Conservation (phyloP, 2,329 filamentous ascomycete species). For the Myrmaecium sp. region DNA sequence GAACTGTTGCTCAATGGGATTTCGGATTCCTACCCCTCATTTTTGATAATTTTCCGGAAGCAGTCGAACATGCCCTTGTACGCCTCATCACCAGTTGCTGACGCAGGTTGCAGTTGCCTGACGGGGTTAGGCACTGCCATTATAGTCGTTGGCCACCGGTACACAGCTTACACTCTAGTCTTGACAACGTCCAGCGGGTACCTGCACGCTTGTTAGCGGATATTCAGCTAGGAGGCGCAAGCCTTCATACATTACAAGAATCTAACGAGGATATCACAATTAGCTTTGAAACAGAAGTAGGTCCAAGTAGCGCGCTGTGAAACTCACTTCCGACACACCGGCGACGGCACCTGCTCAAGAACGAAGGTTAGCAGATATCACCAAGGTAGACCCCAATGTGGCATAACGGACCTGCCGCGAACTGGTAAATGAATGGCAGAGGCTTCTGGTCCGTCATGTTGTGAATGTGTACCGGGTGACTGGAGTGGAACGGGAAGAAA, state of each 20-base stretch:
- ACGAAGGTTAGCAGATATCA: conserved; percentile 14
- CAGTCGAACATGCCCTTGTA: conserved; percentile 98
- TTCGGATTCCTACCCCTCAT: conserved; percentile 60
- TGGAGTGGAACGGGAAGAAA: conserved; percentile 6
- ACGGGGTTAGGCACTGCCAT: no score
- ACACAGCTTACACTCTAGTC: conserved; percentile 65
- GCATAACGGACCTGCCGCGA: conserved; percentile 57
- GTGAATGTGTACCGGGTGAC: no score
- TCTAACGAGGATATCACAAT: conserved; percentile 35
- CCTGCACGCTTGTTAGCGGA: conserved; percentile 35
- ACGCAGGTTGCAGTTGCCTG: conserved; percentile 75
- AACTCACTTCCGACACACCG: conserved; percentile 84
- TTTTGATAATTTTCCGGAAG: conserved; percentile 89
- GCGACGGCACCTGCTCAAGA: conserved; percentile 61
- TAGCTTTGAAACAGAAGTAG: conserved; percentile 8
- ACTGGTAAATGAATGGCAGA: conserved; percentile 86
- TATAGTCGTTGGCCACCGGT: conserved; percentile 2
- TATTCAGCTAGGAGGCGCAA: conserved; percentile 3
- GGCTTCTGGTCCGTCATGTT: conserved; percentile 46
- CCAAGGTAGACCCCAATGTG: conserved; percentile 11
- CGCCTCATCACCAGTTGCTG: conserved; percentile 54
- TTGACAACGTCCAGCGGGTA: conserved; percentile 98
- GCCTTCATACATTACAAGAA: conserved; percentile 60
- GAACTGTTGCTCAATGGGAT: neutral
- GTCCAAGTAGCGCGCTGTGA: conserved; percentile 6